A percentile compares a stretch with the other conserved stretches of the same genome.
Conservation (phyloP, 2,329 filamentous ascomycete species). For the Epichloe scottii region DNA sequence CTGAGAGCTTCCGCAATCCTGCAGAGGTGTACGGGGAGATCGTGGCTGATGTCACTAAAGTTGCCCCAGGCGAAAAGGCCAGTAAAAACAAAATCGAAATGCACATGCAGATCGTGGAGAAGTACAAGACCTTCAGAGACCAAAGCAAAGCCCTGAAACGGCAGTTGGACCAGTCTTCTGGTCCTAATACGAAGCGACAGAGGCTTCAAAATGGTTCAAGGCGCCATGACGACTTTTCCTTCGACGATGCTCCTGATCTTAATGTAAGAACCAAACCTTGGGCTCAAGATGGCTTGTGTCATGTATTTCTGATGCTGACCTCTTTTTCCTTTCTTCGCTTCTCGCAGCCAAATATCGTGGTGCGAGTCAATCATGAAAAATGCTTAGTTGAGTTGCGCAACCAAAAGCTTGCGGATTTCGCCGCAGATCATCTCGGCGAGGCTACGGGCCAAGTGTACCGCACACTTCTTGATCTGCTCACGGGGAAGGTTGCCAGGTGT, state of each 20-base stretch:
- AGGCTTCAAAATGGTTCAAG: constrained; percentile 38
- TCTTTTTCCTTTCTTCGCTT: background rate
- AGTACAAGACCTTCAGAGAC: constrained; percentile 40
- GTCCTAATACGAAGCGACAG: constrained; percentile 35
- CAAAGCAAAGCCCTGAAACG: constrained; percentile 39
- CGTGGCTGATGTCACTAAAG: constrained; percentile 47
- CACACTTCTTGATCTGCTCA: constrained; percentile 57
- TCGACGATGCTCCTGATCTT: constrained; percentile 32
- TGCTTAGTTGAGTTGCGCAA: constrained; percentile 74
- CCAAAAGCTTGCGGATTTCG: constrained; percentile 60
- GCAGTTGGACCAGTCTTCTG: constrained; percentile 31
- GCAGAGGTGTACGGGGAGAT: constrained; percentile 49
- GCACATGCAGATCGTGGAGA: constrained; percentile 40
- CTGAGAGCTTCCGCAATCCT: constrained; percentile 44
- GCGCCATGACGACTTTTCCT: constrained; percentile 12
- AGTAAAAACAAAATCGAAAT: constrained; percentile 55
- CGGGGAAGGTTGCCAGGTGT: constrained; percentile 56
- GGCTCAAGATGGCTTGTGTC: background rate
- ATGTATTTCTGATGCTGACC: background rate
- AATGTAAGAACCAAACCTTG: constrained; percentile 33
- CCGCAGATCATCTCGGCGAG: constrained; percentile 55
- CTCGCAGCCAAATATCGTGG: constrained; percentile 54
- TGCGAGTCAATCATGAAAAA: constrained; percentile 77
- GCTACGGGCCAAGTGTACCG: constrained; percentile 70
- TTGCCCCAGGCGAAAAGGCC: constrained; percentile 27